Percentiles rank a stretch among this genome's conserved stretches.
These are phyloP conservation scores for Mikania micrantha DNA, from an alignment of 129 eudicot genomes.

Conservation along the genomic window DNA sequence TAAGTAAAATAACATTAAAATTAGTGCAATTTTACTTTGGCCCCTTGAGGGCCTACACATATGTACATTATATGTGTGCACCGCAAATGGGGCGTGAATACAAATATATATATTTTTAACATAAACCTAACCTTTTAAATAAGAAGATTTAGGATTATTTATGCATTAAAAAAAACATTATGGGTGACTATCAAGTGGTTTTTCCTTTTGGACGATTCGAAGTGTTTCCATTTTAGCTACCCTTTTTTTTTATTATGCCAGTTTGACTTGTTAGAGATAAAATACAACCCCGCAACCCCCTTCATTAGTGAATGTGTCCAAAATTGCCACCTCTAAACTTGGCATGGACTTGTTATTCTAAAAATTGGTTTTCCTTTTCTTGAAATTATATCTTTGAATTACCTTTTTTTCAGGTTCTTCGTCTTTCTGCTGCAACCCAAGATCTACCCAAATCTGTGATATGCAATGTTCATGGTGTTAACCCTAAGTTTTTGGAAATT, in stretches of 20 bases:
- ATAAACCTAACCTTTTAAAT: not conserved
- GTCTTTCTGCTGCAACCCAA: slow-evolving; percentile 99
- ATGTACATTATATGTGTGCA: too few species aligned
- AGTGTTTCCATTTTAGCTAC: not conserved
- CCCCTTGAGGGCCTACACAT: too few species aligned
- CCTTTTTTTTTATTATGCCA: not conserved
- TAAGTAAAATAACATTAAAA: too few species aligned
- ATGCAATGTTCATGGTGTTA: slow-evolving; percentile 97
- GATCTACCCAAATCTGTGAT: slow-evolving; percentile 78
- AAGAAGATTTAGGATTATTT: not conserved
- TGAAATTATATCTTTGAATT: not conserved
- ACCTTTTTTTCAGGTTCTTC: slow-evolving; percentile 59
- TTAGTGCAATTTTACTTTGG: too few species aligned
- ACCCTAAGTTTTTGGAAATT: slow-evolving; percentile 76
- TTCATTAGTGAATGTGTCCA: not conserved
- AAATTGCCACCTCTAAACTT: not conserved
- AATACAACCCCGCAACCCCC: not conserved
- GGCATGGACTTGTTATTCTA: not conserved
- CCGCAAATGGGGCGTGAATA: too few species aligned
- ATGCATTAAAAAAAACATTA: not conserved
- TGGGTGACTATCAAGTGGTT: not conserved
- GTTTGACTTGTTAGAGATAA: not conserved
- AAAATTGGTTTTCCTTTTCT: not conserved
- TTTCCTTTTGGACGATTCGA: not conserved
- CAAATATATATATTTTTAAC: not conserved